Evolutionary conservation across 2,329 filamentous ascomycete genomes (phyloP), one percentile per base, ranked within the genome.

Genomic region (Phaeoacremonium minimum): DNA sequence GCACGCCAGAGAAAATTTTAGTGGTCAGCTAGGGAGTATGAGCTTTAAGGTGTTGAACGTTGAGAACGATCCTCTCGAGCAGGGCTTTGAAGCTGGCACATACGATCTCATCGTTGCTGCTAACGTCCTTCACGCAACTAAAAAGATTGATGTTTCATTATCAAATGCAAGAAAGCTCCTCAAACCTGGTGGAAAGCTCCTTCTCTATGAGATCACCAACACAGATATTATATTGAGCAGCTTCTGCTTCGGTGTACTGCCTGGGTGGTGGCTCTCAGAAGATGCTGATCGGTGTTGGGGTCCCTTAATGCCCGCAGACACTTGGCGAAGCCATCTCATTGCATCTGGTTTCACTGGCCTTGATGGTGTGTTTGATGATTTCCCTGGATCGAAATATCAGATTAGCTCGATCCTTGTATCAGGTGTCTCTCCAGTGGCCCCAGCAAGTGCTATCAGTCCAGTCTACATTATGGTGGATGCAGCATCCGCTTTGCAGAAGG

Each of bases 1-100:
- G 15, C 43, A 50, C 8, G 60, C 60, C 0, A 44, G 45, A n/a
- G 40, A 51, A 15, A 39, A 38, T 11, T 53, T 58, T 40, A 28
- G 42, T 22, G 34, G 44, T 2, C 49, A 47, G 33, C 26, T 18
- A 7, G 39, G 35, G 4, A 32, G 37, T 12, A 56, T 66, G 40
- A 48, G 35, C 5, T 67, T 57, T 43, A 55, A 55, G 19, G 49
- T 48, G 2, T 49, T 66, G 5, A 53, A 67, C 26, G 47, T 61
- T 7, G 50, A 61, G 38, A 47, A 46, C n/a, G 49, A 57, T 12
- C 50, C 54, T 0, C 13, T 36, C 2, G 32, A 39, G 2, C 56
- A 60, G 29, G 55, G 53, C 2, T 59, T 53, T 28, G 42, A 43
- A 5, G 38, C 35, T 0, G 40, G 39, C 7, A 36, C 37, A 5